Evolutionary conservation across 78 protist genomes (phyloP), one percentile per base, ranked within the genome.

Genomic region (Polysphondylium violaceum): DNA sequence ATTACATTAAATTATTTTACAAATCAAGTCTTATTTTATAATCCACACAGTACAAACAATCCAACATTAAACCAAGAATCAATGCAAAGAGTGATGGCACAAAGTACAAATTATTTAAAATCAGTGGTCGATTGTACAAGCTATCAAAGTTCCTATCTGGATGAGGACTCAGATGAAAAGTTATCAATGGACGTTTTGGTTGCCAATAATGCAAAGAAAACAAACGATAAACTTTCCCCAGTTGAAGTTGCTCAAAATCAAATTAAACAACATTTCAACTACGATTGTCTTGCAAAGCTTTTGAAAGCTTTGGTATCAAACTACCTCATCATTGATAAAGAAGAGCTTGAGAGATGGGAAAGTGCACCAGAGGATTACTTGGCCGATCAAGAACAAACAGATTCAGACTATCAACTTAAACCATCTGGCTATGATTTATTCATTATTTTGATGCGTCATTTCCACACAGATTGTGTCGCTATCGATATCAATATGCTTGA

Each of bases 261-360:
- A 0, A 69, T 83, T 36, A 50, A 53, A 23, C n/a, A n/a, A 17
- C 69, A 69, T 19, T 69, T 69, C 19, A 64, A 35, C 8, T 16
- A n/a, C 7, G 59, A 47, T 11, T 16, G 36, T 1, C 55, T 83
- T 3, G 4, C 23, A 0, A 59, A 16, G 12, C 14, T 69, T 33
- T 43, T 83, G 21, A 58, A 63, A 2, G 58, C 79, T 50, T 56
- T 83, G 77, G 91, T 83, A 36, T 83, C 91, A 21, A 72, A 83
- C 40, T 69, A 29, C 31, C 31, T 83, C 14, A 83, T 83, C 33
- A 69, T 83, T 21, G 69, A 19, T 43, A 51, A 31, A 41, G 72
- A 69, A 11, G 91, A 83, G 36, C 3, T 83, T n/a, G 60, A 36
- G 19, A 31, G 36, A 31, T 83, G 91, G 91, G 36, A 51, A 9